A percentile compares a stretch with the other conserved stretches of the same genome.
These are phyloP conservation scores for Xylaria venustula DNA, from an alignment of 495 filamentous ascomycete genomes.

Conservation along the genomic window DNA sequence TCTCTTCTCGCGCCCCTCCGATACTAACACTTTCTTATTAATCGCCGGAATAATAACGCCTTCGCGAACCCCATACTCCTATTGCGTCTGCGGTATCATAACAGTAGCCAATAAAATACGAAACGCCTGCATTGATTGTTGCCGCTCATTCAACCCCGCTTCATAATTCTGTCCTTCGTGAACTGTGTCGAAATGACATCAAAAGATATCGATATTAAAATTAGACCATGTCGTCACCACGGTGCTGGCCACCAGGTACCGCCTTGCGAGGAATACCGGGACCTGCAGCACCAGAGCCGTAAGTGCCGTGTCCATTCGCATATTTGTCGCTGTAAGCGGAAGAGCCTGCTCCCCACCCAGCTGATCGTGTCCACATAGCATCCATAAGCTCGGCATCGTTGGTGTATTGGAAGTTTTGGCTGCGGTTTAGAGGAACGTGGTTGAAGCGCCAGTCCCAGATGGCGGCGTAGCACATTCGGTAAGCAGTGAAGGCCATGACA, in stretches of 20 bases:
- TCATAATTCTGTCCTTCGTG: not conserved
- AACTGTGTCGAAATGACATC: too few relatives aligned
- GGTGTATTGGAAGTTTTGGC: conserved; percentile 29
- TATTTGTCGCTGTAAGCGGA: not conserved
- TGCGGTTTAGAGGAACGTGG: conserved; percentile 49
- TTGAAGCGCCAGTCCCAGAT: conserved; percentile 61
- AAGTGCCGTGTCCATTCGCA: conserved; percentile 1
- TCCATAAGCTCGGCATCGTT: conserved; percentile 35
- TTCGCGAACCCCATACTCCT: too few relatives aligned
- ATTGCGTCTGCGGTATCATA: not conserved
- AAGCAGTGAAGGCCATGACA: conserved; percentile 54
- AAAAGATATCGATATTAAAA: not conserved
- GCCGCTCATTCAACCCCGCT: not conserved
- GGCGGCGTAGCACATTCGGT: conserved; percentile 57
- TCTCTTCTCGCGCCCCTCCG: not conserved
- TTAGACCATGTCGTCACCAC: conserved; percentile 30
- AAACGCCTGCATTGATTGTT: not conserved
- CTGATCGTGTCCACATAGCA: conserved; percentile 43
- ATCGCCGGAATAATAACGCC: not conserved
- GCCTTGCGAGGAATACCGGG: conserved; percentile 19
- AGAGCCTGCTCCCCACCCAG: conserved; percentile 41
- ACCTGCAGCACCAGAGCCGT: not conserved
- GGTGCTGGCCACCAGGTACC: conserved; percentile 15
- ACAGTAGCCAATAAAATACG: not conserved
- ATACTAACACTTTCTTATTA: not conserved